Evolutionary conservation across 305 asterid genomes (phyloP), one percentile per base, ranked within the genome.

Genomic region (Coffea humblotiana): DNA sequence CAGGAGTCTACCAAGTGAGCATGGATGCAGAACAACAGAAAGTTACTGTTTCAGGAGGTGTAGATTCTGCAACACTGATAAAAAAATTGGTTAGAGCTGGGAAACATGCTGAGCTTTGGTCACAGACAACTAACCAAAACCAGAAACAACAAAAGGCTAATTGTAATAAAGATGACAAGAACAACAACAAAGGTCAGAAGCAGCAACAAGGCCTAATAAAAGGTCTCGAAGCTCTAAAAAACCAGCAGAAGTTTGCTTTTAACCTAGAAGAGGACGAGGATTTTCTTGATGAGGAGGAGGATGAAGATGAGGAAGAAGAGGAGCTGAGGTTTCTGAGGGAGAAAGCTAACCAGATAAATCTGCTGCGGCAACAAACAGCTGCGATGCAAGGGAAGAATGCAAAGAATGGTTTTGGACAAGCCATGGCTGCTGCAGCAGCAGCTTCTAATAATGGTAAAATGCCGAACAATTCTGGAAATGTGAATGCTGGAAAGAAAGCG

Each of bases 71-170:
- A 6, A 79, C 88, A 2, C 81, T 95, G 45, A 84, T 95, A 63
- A 95, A 90, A 88, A 95, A 87, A 81, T 49, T 95, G 29, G 78
- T 84, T 2, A 89, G 72, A 78, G 91, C 90, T 78, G 97, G 97
- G 4, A 95, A 95, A 72, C 90, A 91, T 75, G 94, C 99, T 49
- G 99, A 93, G 85, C 87, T 87, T 21, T 95, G 97, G 97, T 80
- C 89, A 19, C 88, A 79, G 35, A 92, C 83, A 69, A 6, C 72
- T 3, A 85, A 74, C 72, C 95, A 82, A 47, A 88, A 70, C 77
- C 96, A 85, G 85, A 92, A 90, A 48, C 97, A 90, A 48, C 97
- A 88, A 58, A 89, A 88, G 13, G 58, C 81, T 25, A 58, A 75
- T 64, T 80, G 80, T 67, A 52, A 65, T 13, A 90, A 81, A 73